Base-by-base conservation (phyloP, 805 yeast species). In the Candida nonsorbophila region DNA sequence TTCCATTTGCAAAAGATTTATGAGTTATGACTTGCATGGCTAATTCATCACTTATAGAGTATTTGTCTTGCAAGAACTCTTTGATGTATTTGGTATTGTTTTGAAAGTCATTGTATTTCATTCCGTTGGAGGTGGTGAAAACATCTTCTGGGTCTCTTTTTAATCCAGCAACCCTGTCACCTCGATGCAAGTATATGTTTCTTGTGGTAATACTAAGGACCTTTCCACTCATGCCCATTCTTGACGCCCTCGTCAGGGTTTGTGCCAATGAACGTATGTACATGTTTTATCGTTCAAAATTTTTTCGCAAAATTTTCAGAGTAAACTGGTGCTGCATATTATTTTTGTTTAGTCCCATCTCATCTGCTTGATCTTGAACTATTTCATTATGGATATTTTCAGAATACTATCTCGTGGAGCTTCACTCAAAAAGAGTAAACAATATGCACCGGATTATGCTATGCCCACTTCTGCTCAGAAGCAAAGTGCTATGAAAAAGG, bases 1-100 rank as follows among this genome's bases (percentile, higher is more conserved):
- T 65, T 7, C 95, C 97, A 58, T 85, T 94, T 4, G 94, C 94
- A 67, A 87, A 90, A 14, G 95, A 84, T 61, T 90, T 90, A 62
- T 90, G 97, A 5, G 97, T 88, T 45, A 88, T 62, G 22, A 84
- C 77, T 60, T 90, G 97, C 37, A 86, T 63, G 14, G 81, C 58
- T 34, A 81, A 42, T 5, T 69, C 67, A 45, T 84, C 82, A 4
- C 80, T 66, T 23, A 88, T 61, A 23, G 63, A 41, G 45, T 66
- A 78, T 36, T 70, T 63, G 14, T 62, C 62, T 13, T 47, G 36
- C 31, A 81, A 55, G 40, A 76, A 74, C 16, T 44, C 37, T 44
- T 74, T 73, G 30, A 79, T 54, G 17, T 66, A 60, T 29, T 53
- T 47, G 24, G 81, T 49, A 32, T 79, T 73, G 8, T 68, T 59